Percentiles rank a stretch among this genome's conserved stretches.
These are phyloP conservation scores for Pseudogymnoascus sp. DNA, from an alignment of 2,329 filamentous ascomycete species.

Conservation along the genomic window DNA sequence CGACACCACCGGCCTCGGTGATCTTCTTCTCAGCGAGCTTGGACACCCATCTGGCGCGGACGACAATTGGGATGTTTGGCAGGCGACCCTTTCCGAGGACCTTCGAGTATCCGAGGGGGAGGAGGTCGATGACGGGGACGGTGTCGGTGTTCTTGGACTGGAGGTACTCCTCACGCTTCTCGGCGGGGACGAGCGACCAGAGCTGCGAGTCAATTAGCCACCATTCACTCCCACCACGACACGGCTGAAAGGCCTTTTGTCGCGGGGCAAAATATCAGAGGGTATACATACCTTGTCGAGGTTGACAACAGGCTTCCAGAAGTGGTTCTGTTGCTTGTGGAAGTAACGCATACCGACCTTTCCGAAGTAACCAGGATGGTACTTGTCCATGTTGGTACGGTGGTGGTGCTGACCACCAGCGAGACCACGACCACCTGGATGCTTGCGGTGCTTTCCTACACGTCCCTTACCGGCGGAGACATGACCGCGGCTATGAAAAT, in stretches of 20 bases:
- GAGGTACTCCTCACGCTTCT: conserved; percentile 91
- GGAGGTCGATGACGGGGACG: conserved; percentile 95
- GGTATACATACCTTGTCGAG: conserved; percentile 75
- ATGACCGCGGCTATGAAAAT: conserved; percentile 72
- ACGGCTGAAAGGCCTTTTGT: background rate
- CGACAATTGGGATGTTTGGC: conserved; percentile 86
- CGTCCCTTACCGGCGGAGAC: conserved; percentile 98
- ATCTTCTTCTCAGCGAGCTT: conserved; percentile 98
- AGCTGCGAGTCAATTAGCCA: conserved; percentile 50
- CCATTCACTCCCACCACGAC: background rate
- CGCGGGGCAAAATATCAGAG: background rate
- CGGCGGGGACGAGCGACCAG: conserved; percentile 87
- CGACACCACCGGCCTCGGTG: conserved; percentile 90
- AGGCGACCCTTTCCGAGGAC: conserved; percentile 97
- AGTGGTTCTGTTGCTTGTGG: conserved; percentile 92
- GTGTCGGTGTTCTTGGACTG: conserved; percentile 74
- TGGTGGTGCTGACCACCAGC: conserved; percentile 99
- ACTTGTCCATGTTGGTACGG: conserved; percentile 85
- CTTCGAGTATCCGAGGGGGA: conserved; percentile 96
- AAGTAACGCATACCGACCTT: conserved; percentile 95
- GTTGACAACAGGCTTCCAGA: conserved; percentile 99
- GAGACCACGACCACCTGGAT: conserved; percentile 73
- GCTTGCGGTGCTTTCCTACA: conserved; percentile 98
- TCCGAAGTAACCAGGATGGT: conserved; percentile 99
- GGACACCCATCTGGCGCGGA: conserved; percentile 92